Conservation (phyloP, 352 stramenopile species). For the Pythium grandisporangium region DNA sequence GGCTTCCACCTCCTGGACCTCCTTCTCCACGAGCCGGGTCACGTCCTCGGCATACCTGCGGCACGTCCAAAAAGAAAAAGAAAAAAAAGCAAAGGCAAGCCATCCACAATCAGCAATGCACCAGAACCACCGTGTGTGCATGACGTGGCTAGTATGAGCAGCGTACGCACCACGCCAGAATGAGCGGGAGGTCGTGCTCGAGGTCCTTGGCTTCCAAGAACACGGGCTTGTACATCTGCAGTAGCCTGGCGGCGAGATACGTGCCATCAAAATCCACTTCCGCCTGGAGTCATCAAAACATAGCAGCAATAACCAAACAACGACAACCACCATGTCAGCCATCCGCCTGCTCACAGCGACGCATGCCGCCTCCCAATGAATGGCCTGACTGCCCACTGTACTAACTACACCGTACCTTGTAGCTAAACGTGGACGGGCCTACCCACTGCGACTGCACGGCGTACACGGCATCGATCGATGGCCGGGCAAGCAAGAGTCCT, state of each 20-base stretch:
- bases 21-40: constrained; percentile 92
- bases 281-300: constrained; percentile 34
- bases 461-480: constrained; percentile 93
- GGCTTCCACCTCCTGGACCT: constrained; percentile 94
- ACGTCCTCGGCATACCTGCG: constrained; percentile 91
- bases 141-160: background rate
- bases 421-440: constrained; percentile 96
- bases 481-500: constrained; percentile 63
- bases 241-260: constrained; percentile 93
- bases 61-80: no score
- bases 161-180: constrained; percentile 86
- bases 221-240: constrained; percentile 91
- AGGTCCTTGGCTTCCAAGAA: constrained; percentile 88
- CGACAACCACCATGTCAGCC: no score
- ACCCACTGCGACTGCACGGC: constrained; percentile 97
- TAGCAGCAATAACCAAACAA: constrained; percentile 1
- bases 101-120: no score
- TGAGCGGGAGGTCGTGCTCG: constrained; percentile 89
- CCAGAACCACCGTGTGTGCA: background rate
- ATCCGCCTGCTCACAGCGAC: no score
- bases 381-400: no score
- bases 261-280: constrained; percentile 99
- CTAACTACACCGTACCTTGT: constrained; percentile 94
- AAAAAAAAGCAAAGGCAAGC: no score
- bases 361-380: no score